phyloP scores from a whole-genome alignment of 495 filamentous ascomycete species.

The Cercophora sp. region DNA sequence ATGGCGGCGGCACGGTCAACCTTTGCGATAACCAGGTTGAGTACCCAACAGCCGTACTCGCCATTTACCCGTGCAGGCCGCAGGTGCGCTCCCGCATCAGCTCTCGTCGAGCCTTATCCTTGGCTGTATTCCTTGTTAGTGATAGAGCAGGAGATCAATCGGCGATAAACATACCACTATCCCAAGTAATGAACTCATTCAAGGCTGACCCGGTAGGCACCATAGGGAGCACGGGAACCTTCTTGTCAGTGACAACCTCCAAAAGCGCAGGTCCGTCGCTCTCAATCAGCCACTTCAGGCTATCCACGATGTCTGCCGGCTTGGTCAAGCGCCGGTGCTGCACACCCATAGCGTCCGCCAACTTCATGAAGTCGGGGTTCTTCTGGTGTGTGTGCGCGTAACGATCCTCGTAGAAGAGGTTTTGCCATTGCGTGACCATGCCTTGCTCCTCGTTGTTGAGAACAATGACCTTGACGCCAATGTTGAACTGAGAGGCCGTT shows the following conservation, averaged over 20 bases:
- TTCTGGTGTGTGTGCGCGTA: conserved; percentile 89
- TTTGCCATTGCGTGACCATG: conserved; percentile 97
- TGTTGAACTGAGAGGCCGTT: conserved; percentile 88
- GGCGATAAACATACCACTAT: conserved; percentile 56
- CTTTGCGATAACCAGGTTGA: too few species aligned
- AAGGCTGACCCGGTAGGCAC: conserved; percentile 81
- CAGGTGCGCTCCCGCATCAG: conserved; percentile 67
- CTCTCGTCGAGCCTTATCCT: conserved; percentile 68
- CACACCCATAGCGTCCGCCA: conserved; percentile 79
- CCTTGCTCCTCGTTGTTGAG: conserved; percentile 96
- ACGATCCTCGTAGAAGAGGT: conserved; percentile 86
- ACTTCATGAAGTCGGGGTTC: conserved; percentile 83
- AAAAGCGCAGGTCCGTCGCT: conserved; percentile 73
- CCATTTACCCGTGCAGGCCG: conserved; percentile 43
- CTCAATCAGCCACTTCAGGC: conserved; percentile 84
- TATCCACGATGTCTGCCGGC: conserved; percentile 68
- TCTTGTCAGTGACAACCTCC: conserved; percentile 66
- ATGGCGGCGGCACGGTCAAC: too few species aligned
- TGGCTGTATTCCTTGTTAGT: conserved; percentile 51
- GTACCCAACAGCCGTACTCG: too few species aligned
- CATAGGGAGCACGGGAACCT: conserved; percentile 98
- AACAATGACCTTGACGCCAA: conserved; percentile 86
- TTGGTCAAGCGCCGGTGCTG: conserved; percentile 61
- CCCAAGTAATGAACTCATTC: conserved; percentile 92
- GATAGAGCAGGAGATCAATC: neutral